phyloP scores from a whole-genome alignment of 768 basidiomycete species.

The Boletus rex-veris region DNA sequence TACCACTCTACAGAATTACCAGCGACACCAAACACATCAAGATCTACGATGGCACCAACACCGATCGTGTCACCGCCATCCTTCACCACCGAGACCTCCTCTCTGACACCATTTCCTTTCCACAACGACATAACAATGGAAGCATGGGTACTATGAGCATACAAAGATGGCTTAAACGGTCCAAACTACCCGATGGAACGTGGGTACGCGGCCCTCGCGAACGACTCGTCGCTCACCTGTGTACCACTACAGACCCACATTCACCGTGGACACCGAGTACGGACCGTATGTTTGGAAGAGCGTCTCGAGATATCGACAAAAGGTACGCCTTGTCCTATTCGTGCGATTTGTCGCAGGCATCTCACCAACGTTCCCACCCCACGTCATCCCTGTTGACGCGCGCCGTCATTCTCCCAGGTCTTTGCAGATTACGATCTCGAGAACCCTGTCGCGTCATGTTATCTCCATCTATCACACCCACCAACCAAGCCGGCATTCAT shows the following conservation, averaged over 20 bases:
- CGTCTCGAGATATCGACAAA: constrained; percentile 21
- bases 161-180: constrained; percentile 28
- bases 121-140: constrained; percentile 4
- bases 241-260: constrained; percentile 11
- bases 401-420: constrained; percentile 9
- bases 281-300: constrained; percentile 29
- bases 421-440: constrained; percentile 25
- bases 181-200: constrained; percentile 22
- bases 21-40: constrained; percentile 18
- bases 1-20: constrained; percentile 26
- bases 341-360: not conserved
- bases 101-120: constrained; percentile 27
- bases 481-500: constrained; percentile 18
- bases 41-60: constrained; percentile 11
- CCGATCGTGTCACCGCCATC: constrained; percentile 18
- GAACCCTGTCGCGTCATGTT: constrained; percentile 21
- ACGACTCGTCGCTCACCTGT: not conserved
- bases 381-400: not conserved
- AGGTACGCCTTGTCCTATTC: constrained; percentile 8
- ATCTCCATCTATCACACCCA: constrained; percentile 8
- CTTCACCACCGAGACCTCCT: constrained; percentile 28
- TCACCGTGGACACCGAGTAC: constrained; percentile 19
- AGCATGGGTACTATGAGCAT: constrained; percentile 5
- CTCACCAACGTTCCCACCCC: not conserved
- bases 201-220: constrained; percentile 9